Conservation (phyloP, 352 stramenopile genomes). For the Globisporangium echinulatum region DNA sequence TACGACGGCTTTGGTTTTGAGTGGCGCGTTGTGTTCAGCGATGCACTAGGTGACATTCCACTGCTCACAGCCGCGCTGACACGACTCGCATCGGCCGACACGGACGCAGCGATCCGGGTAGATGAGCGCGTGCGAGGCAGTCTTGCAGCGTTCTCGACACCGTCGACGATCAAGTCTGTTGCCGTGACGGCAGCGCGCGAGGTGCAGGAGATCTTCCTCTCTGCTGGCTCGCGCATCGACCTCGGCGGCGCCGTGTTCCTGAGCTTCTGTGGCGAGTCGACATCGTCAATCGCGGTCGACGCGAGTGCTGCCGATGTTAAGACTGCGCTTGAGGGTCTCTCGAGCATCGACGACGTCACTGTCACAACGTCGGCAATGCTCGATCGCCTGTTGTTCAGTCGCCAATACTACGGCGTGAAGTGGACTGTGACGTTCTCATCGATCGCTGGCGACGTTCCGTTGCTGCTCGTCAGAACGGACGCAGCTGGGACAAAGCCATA, state of each 20-base stretch:
- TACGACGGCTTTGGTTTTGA: conserved; percentile 56
- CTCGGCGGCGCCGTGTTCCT: conserved; percentile 46
- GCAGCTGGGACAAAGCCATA: conserved; percentile 24
- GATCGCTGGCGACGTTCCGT: conserved; percentile 23
- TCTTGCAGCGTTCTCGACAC: conserved; percentile 18
- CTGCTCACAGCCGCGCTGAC: conserved; percentile 17
- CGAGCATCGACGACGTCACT: conserved; percentile 40
- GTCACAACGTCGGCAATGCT: conserved; percentile 31
- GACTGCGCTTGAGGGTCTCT: conserved; percentile 54
- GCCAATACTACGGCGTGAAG: conserved; percentile 49
- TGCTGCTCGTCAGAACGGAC: conserved; percentile 44
- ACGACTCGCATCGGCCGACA: conserved; percentile 8
- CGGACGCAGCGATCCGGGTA: conserved; percentile 25
- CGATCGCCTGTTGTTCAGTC: conserved; percentile 21
- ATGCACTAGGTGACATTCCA: conserved; percentile 43
- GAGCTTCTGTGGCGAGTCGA: conserved; percentile 61
- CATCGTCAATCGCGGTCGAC: conserved; percentile 31
- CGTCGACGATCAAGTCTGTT: conserved; percentile 17
- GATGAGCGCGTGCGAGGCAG: conserved; percentile 36
- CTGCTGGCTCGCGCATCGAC: conserved; percentile 48
- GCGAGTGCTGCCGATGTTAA: conserved; percentile 39
- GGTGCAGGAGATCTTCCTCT: conserved; percentile 73
- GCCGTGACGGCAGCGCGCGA: conserved; percentile 26
- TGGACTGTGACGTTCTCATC: conserved; percentile 62
- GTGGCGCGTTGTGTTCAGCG: conserved; percentile 62